Base-by-base conservation (phyloP, 495 filamentous ascomycete genomes). In the Penicillium canescens region DNA sequence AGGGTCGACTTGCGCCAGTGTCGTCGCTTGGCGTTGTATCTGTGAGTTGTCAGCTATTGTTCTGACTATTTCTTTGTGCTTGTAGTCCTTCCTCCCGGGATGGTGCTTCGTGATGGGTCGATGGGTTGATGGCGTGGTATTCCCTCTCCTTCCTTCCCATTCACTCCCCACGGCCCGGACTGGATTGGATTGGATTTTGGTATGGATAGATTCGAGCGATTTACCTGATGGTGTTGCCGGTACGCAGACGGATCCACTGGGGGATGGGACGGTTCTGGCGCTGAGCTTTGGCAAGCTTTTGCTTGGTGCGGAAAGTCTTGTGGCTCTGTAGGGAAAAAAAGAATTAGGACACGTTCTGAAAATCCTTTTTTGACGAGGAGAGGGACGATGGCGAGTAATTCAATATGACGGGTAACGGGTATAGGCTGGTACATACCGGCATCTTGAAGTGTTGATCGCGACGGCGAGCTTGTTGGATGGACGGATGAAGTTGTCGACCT, bases 1-100 rank as follows among this genome's bases (percentile, higher is more conserved):
- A 98, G 89, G 67, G 94, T 89, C 73, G 94, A 98, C 91, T 98
- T 97, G 81, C 94, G 90, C 94, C 94, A 98, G 80, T 98, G 94
- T 76, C 94, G 88, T 72, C 94, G 84, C 88, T 98, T 98, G 64
- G 94, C 94, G 83, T 98, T 98, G 86, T 98, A 98, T 81, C 94
- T 98, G 70, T 63, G 31, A 16, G 35, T 42, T 46, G 57, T 69
- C 54, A 69, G 63, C 42, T n/a, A 47, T 50, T 49, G 48, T 54
- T 54, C 31, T 16, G 12, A 45, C 33, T 56, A 31, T 47, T 12
- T 34, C 23, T 55, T 10, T 23, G 13, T 39, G 24, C 6, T 23
- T 24, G 46, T 31, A 38, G 12, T 54, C 28, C n/a, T 16, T 2
- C 10, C 37, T 37, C 10, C 18, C 14, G 8, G 10, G 40, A 26